A percentile compares a stretch with the other conserved stretches of the same genome.
Evolutionary conservation across 2,329 filamentous ascomycete species (phyloP).

Genomic region (Aureobasidium vineae): DNA sequence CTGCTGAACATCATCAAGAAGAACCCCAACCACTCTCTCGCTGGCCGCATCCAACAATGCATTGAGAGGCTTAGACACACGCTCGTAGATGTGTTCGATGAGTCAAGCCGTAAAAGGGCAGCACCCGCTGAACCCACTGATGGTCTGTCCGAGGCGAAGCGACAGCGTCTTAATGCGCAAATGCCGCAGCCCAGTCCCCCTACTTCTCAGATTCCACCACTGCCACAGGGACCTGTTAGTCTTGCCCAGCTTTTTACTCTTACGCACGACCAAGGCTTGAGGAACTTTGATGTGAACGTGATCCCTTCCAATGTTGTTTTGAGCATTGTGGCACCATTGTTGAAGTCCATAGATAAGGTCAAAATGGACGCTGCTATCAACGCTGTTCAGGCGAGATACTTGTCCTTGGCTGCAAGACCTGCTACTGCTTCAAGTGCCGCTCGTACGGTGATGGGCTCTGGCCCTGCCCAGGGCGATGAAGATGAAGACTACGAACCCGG

Average conservation of each 20-base stretch:
- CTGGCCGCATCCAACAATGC: constrained; percentile 79
- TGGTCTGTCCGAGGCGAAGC: constrained; percentile 73
- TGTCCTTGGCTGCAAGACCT: constrained; percentile 39
- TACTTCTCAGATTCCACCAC: constrained; percentile 54
- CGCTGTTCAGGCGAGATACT: constrained; percentile 45
- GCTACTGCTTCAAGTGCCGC: constrained; percentile 35
- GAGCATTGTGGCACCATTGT: constrained; percentile 75
- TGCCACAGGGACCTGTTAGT: constrained; percentile 73
- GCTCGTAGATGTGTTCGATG: constrained; percentile 75
- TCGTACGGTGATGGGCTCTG: constrained; percentile 34
- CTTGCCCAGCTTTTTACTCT: constrained; percentile 84
- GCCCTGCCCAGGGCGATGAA: constrained; percentile 71
- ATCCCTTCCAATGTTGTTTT: constrained; percentile 73
- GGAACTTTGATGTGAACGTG: constrained; percentile 76
- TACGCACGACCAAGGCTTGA: constrained; percentile 70
- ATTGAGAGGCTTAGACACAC: constrained; percentile 78
- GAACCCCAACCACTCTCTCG: constrained; percentile 75
- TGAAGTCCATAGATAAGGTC: constrained; percentile 68
- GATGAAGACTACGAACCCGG: constrained; percentile 94
- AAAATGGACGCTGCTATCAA: constrained; percentile 71
- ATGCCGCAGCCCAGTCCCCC: constrained; percentile 42
- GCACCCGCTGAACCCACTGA: constrained; percentile 68
- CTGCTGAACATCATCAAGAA: constrained; percentile 79
- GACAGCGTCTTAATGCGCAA: constrained; percentile 66
- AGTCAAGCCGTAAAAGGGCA: constrained; percentile 72